These are phyloP conservation scores for Globisporangium paroecandrum DNA, from an alignment of 352 stramenopile genomes.

Conservation along the genomic window DNA sequence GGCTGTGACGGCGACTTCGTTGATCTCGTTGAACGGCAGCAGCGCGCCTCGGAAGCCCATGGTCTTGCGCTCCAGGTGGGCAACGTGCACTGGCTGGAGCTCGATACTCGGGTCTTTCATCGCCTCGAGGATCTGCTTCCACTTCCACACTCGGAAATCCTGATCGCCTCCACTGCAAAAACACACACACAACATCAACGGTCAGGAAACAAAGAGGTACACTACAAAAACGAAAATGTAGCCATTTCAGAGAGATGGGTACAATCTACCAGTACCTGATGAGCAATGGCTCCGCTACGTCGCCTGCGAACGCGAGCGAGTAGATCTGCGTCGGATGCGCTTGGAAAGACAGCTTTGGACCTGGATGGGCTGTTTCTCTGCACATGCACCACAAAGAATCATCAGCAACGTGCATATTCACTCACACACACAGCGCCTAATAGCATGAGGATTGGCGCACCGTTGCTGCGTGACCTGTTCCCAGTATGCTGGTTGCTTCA, in stretches of 20 bases:
- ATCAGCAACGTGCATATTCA: neutral
- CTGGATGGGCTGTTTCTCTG: slow-evolving; percentile 38
- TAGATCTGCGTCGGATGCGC: slow-evolving; percentile 76
- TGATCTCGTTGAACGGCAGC: slow-evolving; percentile 61
- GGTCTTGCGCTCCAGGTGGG: slow-evolving; percentile 47
- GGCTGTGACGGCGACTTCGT: slow-evolving; percentile 46
- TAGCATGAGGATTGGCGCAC: slow-evolving; percentile 22
- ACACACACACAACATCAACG: neutral
- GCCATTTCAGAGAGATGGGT: slow-evolving; percentile 3
- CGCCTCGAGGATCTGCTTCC: slow-evolving; percentile 53
- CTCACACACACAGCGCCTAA: neutral
- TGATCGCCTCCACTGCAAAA: slow-evolving; percentile 60
- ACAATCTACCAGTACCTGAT: slow-evolving; percentile 37
- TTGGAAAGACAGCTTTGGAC: slow-evolving; percentile 56
- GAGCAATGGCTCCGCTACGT: slow-evolving; percentile 46
- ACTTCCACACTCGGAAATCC: slow-evolving; percentile 76
- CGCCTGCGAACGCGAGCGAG: slow-evolving; percentile 60
- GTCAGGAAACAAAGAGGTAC: neutral
- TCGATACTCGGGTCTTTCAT: slow-evolving; percentile 23
- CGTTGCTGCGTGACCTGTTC: slow-evolving; percentile 34
- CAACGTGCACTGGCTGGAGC: slow-evolving; percentile 43
- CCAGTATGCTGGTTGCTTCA: slow-evolving; percentile 34
- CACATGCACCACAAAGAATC: neutral
- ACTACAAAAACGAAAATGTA: neutral
- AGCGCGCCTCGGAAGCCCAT: slow-evolving; percentile 60